Percentiles rank a stretch among this genome's conserved stretches.
Evolutionary conservation across 768 basidiomycete genomes (phyloP).

Genomic region (Floccularia luteovirens): DNA sequence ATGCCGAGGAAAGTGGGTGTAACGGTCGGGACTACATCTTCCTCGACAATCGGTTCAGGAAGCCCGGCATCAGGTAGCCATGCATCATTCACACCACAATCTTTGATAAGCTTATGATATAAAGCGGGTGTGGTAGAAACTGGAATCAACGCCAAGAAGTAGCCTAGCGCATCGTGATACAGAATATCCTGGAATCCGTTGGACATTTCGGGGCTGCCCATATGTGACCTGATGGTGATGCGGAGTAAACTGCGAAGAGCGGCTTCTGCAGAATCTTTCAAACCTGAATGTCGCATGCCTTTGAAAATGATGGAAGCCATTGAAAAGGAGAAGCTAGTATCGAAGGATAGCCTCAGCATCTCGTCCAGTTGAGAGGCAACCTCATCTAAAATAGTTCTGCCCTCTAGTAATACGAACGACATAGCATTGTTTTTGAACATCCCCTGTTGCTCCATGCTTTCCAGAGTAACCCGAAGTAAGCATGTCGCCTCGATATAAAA

Average conservation of each 20-base stretch:
- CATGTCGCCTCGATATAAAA: conserved; percentile 64
- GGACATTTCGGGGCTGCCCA: conserved; percentile 15
- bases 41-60: conserved; percentile 26
- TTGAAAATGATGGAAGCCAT: conserved; percentile 82
- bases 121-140: conserved; percentile 49
- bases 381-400: conserved; percentile 58
- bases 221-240: conserved; percentile 44
- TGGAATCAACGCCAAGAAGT: conserved; percentile 74
- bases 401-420: conserved; percentile 51
- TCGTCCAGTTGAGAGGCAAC: conserved; percentile 67
- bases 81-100: conserved; percentile 48
- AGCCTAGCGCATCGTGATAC: conserved; percentile 57
- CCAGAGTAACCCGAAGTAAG: conserved; percentile 58
- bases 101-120: conserved; percentile 55
- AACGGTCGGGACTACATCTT: conserved; percentile 42
- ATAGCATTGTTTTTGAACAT: conserved; percentile 49
- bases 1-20: conserved; percentile 55
- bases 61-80: conserved; percentile 31
- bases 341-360: conserved; percentile 69
- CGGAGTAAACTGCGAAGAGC: conserved; percentile 56
- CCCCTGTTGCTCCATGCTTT: conserved; percentile 54
- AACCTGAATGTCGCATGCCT: conserved; percentile 63
- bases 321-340: conserved; percentile 72
- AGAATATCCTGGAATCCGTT: conserved; percentile 38
- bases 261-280: conserved; percentile 53